A percentile compares a stretch with the other conserved stretches of the same genome.
These are phyloP conservation scores for Ophiocordyceps robertsii DNA, from an alignment of 2,329 filamentous ascomycete species.

Conservation along the genomic window DNA sequence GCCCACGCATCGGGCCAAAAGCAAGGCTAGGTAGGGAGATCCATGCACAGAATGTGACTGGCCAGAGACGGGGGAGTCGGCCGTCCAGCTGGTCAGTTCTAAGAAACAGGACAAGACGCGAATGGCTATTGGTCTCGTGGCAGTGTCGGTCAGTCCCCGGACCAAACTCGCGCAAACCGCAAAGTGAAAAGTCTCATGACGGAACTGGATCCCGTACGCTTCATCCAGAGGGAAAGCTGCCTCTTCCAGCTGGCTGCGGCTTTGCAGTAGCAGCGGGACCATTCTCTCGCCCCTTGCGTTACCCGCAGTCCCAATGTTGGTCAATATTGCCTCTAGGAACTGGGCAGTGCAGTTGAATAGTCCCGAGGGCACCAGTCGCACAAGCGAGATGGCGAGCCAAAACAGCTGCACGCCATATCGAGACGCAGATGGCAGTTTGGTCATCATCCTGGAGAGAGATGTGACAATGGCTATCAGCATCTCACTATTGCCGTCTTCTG, in stretches of 20 bases:
- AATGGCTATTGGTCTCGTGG: conserved; percentile 44
- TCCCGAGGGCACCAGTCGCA: conserved; percentile 46
- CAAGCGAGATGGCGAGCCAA: conserved; percentile 54
- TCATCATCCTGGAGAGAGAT: conserved; percentile 57
- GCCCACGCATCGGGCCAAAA: conserved; percentile 41
- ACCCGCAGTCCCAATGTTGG: conserved; percentile 47
- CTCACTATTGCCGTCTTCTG: conserved; percentile 50
- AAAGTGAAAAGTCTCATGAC: conserved; percentile 50
- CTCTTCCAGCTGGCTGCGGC: conserved; percentile 45
- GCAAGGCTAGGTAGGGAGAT: conserved; percentile 47
- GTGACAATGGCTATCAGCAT: conserved; percentile 58
- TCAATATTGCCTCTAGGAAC: conserved; percentile 50
- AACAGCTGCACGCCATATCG: conserved; percentile 57
- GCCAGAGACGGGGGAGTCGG: background rate
- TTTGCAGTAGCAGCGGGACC: conserved; percentile 46
- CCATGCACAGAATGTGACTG: conserved; percentile 10
- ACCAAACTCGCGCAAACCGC: conserved; percentile 52
- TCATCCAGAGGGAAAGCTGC: conserved; percentile 49
- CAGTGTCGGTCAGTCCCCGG: conserved; percentile 48
- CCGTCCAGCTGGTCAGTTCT: conserved; percentile 17
- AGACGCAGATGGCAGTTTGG: conserved; percentile 51
- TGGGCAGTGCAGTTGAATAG: conserved; percentile 54
- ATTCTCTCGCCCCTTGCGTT: conserved; percentile 47
- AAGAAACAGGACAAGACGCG: conserved; percentile 50
- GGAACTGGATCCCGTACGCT: conserved; percentile 53